A percentile compares a stretch with the other conserved stretches of the same genome.
These are phyloP conservation scores for Lotmaria passim DNA, from an alignment of 208 protist species.

Conservation along the genomic window DNA sequence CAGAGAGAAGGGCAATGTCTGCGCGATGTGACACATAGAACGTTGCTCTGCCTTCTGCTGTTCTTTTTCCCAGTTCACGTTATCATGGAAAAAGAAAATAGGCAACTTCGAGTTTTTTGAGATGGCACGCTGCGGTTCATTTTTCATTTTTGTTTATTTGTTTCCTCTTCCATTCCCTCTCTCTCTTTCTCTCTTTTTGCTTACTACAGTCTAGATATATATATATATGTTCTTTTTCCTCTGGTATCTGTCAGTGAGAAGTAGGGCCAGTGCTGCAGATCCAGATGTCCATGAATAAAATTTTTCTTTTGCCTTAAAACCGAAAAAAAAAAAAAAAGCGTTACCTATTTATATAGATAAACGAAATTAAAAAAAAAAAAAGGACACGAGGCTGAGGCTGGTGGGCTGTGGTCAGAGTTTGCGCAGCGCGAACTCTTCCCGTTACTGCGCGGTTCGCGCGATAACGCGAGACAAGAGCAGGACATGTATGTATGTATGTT, in stretches of 20 bases:
- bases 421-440: too few relatives aligned
- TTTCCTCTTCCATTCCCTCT: conserved; percentile 15
- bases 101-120: too few relatives aligned
- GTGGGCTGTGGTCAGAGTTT: too few relatives aligned
- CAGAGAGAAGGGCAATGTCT: conserved; percentile 11
- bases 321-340: background rate
- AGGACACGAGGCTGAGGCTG: conserved; percentile 1
- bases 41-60: background rate
- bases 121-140: background rate
- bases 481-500: too few relatives aligned
- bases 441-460: too few relatives aligned
- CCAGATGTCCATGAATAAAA: background rate
- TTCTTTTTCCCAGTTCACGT: background rate
- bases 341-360: conserved; percentile 16
- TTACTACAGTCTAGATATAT: conserved; percentile 8
- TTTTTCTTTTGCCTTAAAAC: conserved; percentile 19
- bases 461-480: too few relatives aligned
- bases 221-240: too few relatives aligned
- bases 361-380: background rate
- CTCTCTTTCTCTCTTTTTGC: conserved; percentile 9
- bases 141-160: too few relatives aligned
- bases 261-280: background rate
- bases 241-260: background rate
- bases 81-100: background rate
- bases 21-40: conserved; percentile 19